These are phyloP conservation scores for Limonium bicolor DNA, from an alignment of 148 eudicot genomes.

Conservation along the genomic window DNA sequence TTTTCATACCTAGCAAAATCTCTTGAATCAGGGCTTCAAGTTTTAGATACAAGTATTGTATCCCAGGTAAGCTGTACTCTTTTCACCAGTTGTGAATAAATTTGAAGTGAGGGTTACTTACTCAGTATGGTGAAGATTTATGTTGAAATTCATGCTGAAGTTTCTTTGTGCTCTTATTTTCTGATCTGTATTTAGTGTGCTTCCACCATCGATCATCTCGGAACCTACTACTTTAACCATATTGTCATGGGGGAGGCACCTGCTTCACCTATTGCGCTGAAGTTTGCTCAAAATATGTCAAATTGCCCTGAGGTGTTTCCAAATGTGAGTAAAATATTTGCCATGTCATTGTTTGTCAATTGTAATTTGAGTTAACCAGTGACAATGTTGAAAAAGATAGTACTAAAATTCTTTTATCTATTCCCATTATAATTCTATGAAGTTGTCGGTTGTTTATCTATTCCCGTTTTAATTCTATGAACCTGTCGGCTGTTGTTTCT, in stretches of 20 bases:
- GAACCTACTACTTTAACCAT: slow-evolving; percentile 70
- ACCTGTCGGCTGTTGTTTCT: too few species aligned
- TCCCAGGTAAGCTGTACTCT: slow-evolving; percentile 39
- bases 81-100: neutral
- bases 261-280: slow-evolving; percentile 49
- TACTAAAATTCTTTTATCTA: neutral
- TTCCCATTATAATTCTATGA: too few species aligned
- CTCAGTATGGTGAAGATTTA: neutral
- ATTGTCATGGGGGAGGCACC: slow-evolving; percentile 61
- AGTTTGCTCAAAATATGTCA: slow-evolving; percentile 54
- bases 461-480: too few species aligned
- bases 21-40: slow-evolving; percentile 71
- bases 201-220: slow-evolving; percentile 67
- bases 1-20: slow-evolving; percentile 62
- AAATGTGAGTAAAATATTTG: slow-evolving; percentile 38
- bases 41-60: slow-evolving; percentile 39
- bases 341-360: neutral
- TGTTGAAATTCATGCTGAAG: neutral
- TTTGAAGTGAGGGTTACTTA: neutral
- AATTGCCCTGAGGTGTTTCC: slow-evolving; percentile 59
- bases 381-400: neutral
- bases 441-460: too few species aligned
- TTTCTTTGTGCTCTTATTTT: too few species aligned
- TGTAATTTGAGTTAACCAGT: too few species aligned
- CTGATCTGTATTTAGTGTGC: too few species aligned